Base-by-base conservation (phyloP, 2,329 filamentous ascomycete species). In the Fusarium tanahbumbuense region DNA sequence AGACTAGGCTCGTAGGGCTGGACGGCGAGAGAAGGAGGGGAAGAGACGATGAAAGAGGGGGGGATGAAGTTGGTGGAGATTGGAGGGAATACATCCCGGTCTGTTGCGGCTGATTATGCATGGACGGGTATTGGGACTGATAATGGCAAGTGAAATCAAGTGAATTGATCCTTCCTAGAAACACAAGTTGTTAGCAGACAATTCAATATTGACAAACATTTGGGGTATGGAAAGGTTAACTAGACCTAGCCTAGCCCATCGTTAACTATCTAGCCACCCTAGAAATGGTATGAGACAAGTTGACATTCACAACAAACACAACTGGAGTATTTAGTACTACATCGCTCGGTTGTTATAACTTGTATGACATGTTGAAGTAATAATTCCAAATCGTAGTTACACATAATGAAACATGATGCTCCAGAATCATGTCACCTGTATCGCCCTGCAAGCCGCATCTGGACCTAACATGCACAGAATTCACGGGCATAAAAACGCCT, bases 1-100 rank as follows among this genome's bases (percentile, higher is more conserved):
- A 53, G 65, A 50, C 28, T 22, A 40, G 61, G 40, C 57, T 57
- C 52, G 55, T 69, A 69, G 66, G 66, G 66, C 66, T 69, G 66
- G 64, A n/a, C 66, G 69, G 66, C 47, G 15, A 42, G 4, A 53
- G 49, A 42, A 23, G 15, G 41, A 44, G 41, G 41, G 41, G 41
- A 9, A 22, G 22, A 50, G 32, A 25, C 34, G 41, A 41, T 47
- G 7, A 22, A 27, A 50, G 44, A 28, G 41, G 41, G 45, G 53
- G 7, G 23, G 1, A 8, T 15, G 12, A 41, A n/a, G n/a, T 22
- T 22, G 42, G 44, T 53, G 60, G 53, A 59, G 40, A 37, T 50
- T 58, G 18, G 40, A 40, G 34, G 53, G 28, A 55, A 37, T 52
- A 47, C 32, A 60, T 37, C 63, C 50, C 32, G 22, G 49, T 47